phyloP scores from a whole-genome alignment of 2,329 filamentous ascomycete genomes.

The Reticulascus tulasneorum region DNA sequence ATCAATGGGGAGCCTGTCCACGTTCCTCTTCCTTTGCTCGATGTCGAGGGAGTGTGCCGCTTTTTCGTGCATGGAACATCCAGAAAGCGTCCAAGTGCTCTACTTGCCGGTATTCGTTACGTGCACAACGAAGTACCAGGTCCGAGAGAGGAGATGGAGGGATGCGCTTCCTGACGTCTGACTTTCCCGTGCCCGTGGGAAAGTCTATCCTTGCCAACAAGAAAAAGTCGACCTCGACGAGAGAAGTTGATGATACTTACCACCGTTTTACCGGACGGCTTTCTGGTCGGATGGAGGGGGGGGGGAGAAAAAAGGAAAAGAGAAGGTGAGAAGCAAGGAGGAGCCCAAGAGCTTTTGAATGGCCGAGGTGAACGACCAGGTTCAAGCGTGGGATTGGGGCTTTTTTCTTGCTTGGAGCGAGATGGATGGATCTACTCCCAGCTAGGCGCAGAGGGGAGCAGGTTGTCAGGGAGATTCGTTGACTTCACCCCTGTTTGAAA shows the following conservation, averaged over 20 bases:
- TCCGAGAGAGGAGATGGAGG: conserved; percentile 6
- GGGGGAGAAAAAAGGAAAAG: conserved; percentile 19
- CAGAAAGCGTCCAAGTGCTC: background rate
- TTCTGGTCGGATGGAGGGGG: conserved; percentile 23
- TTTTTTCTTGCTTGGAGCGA: conserved; percentile 17
- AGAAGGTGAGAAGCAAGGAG: conserved; percentile 11
- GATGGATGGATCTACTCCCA: conserved; percentile 9
- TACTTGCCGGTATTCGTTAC: conserved; percentile 1
- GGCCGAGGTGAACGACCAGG: no score
- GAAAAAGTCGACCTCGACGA: conserved; percentile 6
- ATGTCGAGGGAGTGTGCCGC: conserved; percentile 6
- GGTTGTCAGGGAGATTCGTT: background rate
- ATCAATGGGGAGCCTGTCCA: background rate
- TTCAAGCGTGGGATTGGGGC: conserved; percentile 10
- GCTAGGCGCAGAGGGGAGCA: conserved; percentile 5
- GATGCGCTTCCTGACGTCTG: conserved; percentile 11
- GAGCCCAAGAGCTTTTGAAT: conserved; percentile 37
- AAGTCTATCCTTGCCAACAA: conserved; percentile 5
- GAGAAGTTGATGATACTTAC: conserved; percentile 8
- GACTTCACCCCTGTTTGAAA: background rate
- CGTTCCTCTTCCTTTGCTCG: background rate
- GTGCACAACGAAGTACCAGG: conserved; percentile 10
- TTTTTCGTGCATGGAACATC: conserved; percentile 12
- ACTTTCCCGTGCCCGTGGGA: conserved; percentile 1
- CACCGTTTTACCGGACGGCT: conserved; percentile 11